Evolutionary conservation across 2,329 filamentous ascomycete species (phyloP), one percentile per base, ranked within the genome.

Genomic region (Cyclaneusma minus): DNA sequence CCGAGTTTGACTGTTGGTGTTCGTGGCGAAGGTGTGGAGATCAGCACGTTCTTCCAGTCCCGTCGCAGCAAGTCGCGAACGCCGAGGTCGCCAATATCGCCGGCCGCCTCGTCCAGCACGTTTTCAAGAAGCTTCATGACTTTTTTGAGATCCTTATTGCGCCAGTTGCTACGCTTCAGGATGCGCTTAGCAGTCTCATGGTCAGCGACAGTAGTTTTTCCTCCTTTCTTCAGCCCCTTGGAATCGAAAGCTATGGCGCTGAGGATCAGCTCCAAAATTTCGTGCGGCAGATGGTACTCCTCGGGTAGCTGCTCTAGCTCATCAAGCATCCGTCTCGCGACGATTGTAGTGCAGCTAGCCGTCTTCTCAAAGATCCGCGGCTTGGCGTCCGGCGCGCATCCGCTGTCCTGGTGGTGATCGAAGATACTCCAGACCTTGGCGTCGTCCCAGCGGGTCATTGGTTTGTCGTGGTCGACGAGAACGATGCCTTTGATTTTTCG

Each of bases 241-340:
- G 56, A 55, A 35, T 60, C 56, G 31, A 60, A 58, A 12, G 56
- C 51, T 20, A 60, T 58, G 21, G 56, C 56, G 25, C 49, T 49
- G 23, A 60, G 44, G 26, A 60, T 53, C 3, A 60, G 46, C 35
- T 59, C 55, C n/a, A 60, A 51, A 11, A 60, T 46, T 36, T 60
- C 56, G 31, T 60, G 56, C 4, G 56, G 54, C 45, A 60, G 43
- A 31, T 60, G 56, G 34, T 60, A 60, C 35, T 59, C 55, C 28
- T 54, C 37, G 0, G 51, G 48, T 1, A 59, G 40, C 12, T 40
- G 29, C 34, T 58, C 56, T 3, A 58, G 45, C 35, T 58, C 56
- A 27, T 59, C 46, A 14, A 60, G 50, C 51, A 60, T 56, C 31
- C 57, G 53, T 9, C 55, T 47, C 3, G 55, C 55, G 1, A 60